Conservation (phyloP, 768 basidiomycete genomes). For the Pulveroboletus sp. region DNA sequence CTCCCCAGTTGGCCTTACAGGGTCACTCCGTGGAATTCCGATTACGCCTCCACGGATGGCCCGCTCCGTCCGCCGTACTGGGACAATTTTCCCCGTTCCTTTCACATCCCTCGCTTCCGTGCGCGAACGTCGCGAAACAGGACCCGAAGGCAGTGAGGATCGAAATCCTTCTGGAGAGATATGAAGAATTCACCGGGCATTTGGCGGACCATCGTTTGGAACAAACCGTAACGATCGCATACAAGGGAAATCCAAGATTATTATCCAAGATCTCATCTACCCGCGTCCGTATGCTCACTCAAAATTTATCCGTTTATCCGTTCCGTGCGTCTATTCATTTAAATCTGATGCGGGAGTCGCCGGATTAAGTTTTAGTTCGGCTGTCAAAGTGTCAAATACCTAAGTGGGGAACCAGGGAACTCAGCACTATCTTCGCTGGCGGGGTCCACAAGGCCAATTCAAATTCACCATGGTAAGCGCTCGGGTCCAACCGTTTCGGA, state of each 20-base stretch:
- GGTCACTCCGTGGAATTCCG: slow-evolving; percentile 25
- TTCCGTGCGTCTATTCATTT: not conserved
- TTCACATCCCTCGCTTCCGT: slow-evolving; percentile 20
- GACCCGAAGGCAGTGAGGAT: slow-evolving; percentile 18
- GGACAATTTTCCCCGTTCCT: slow-evolving; percentile 10
- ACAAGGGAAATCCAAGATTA: too few species aligned
- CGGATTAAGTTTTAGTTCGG: not conserved
- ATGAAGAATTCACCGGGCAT: too few species aligned
- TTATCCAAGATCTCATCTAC: slow-evolving; percentile 9
- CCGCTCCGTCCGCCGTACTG: slow-evolving; percentile 9
- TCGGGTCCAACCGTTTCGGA: too few species aligned
- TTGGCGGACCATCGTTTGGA: too few species aligned
- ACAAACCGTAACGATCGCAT: too few species aligned
- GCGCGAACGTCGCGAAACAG: slow-evolving; percentile 20
- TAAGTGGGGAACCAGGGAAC: too few species aligned
- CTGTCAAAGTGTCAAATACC: not conserved
- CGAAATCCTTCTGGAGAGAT: slow-evolving; percentile 15
- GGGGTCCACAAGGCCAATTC: too few species aligned
- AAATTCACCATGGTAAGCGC: too few species aligned
- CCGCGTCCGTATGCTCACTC: slow-evolving; percentile 1
- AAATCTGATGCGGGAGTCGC: slow-evolving; percentile 1
- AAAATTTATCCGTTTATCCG: slow-evolving; percentile 8
- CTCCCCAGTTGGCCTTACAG: slow-evolving; percentile 3
- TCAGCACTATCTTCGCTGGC: too few species aligned
- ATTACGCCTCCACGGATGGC: slow-evolving; percentile 8